Percentiles rank a stretch among this genome's conserved stretches.
These are phyloP conservation scores for Pulveroboletus sp. DNA, from an alignment of 768 basidiomycete species.

Conservation along the genomic window DNA sequence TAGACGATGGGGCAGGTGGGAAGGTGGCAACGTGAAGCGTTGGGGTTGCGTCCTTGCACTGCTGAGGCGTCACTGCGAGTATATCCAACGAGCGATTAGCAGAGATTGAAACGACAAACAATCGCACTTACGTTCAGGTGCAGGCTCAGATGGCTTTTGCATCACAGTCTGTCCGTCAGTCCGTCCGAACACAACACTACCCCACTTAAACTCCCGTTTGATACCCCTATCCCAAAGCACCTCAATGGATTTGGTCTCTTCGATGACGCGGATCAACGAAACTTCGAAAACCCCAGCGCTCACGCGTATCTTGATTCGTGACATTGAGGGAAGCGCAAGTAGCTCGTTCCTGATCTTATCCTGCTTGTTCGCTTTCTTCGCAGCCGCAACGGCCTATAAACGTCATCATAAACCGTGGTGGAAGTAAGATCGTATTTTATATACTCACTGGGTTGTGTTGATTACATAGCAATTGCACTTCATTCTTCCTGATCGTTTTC, in stretches of 20 bases:
- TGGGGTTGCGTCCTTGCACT: constrained; percentile 7
- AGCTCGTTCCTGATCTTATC: constrained; percentile 70
- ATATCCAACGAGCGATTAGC: constrained; percentile 10
- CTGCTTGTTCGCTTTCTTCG: constrained; percentile 69
- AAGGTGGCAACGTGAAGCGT: constrained; percentile 23
- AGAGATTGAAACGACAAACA: background rate
- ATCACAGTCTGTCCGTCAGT: constrained; percentile 61
- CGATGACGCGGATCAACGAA: constrained; percentile 64
- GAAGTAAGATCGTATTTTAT: background rate
- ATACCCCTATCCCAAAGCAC: constrained; percentile 76
- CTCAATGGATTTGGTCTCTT: constrained; percentile 66
- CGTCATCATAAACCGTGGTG: background rate
- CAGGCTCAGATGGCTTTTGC: constrained; percentile 63
- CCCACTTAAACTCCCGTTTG: constrained; percentile 80
- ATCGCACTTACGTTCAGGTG: constrained; percentile 42
- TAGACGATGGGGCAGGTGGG: constrained; percentile 14
- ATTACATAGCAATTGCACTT: constrained; percentile 73
- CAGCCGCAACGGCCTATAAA: constrained; percentile 63
- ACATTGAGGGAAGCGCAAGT: constrained; percentile 61
- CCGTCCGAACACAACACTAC: constrained; percentile 71
- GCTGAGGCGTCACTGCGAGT: constrained; percentile 17
- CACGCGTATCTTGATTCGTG: constrained; percentile 80
- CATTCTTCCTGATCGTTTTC: constrained; percentile 68
- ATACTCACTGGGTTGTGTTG: constrained; percentile 86
- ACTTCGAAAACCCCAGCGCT: constrained; percentile 86